A percentile compares a stretch with the other conserved stretches of the same genome.
Evolutionary conservation across 2,329 filamentous ascomycete genomes (phyloP).

Genomic region (Fusarium agapanthi): DNA sequence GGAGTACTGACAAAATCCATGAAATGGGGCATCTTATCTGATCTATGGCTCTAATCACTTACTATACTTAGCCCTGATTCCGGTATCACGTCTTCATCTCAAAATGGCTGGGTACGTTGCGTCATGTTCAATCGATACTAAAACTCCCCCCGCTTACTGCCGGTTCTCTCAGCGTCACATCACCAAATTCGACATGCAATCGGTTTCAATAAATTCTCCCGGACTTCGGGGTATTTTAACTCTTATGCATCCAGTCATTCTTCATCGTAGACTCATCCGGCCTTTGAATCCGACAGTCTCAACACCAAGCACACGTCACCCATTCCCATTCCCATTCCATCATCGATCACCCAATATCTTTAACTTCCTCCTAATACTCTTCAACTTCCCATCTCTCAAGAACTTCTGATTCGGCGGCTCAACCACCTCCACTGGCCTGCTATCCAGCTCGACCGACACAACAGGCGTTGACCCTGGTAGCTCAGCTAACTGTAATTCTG

Average conservation of each 20-base stretch:
- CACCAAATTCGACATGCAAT: not conserved
- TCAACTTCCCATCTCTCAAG: not conserved
- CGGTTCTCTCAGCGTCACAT: not conserved
- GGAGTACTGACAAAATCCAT: too few species aligned
- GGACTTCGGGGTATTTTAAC: not conserved
- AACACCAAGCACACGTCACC: not conserved
- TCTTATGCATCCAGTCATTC: not conserved
- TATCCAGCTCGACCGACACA: not conserved
- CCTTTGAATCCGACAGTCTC: not conserved
- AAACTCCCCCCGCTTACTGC: not conserved
- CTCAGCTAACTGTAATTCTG: not conserved
- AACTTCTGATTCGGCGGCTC: not conserved
- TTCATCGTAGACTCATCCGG: rapidly evolving
- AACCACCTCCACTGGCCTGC: not conserved
- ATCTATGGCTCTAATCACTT: too few species aligned
- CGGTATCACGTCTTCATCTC: not conserved
- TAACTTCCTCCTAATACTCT: not conserved
- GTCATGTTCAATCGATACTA: not conserved
- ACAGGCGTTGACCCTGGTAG: not conserved
- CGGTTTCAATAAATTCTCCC: not conserved
- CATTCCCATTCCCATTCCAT: not conserved
- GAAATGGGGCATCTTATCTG: not conserved
- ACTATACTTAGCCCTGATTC: too few species aligned
- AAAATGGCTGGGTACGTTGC: not conserved
- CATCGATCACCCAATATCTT: not conserved